phyloP scores from a whole-genome alignment of 768 basidiomycete genomes.

The Boletus barrowsii region DNA sequence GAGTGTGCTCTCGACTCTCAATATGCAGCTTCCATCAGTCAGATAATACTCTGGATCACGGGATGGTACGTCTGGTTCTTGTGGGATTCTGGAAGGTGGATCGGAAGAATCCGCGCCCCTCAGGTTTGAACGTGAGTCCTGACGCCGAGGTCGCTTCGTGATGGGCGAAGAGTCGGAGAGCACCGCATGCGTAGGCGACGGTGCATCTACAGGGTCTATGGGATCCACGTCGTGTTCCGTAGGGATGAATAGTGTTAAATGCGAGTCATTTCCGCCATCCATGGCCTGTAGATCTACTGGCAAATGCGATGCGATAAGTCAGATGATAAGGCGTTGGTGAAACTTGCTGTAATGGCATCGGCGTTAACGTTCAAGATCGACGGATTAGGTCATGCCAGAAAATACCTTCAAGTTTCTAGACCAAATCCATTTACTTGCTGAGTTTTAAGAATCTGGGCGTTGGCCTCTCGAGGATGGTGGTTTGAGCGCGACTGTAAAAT shows the following conservation, averaged over 20 bases:
- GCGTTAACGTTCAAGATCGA: too few relatives aligned
- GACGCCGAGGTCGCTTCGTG: slow-evolving; percentile 8
- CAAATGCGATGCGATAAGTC: neutral
- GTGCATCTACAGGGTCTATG: neutral
- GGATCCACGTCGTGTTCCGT: slow-evolving; percentile 15
- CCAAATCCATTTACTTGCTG: too few relatives aligned
- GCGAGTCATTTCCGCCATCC: slow-evolving; percentile 9
- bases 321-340: neutral
- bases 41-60: slow-evolving; percentile 61
- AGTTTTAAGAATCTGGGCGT: too few relatives aligned
- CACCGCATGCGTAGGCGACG: neutral
- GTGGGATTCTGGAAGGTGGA: neutral
- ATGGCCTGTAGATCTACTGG: slow-evolving; percentile 1
- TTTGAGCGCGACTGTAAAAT: too few relatives aligned
- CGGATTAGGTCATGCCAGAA: slow-evolving; percentile 1
- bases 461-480: too few relatives aligned
- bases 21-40: slow-evolving; percentile 64
- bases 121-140: slow-evolving; percentile 8
- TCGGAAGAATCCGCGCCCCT: neutral
- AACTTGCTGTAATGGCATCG: neutral
- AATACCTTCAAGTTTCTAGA: too few relatives aligned
- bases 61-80: slow-evolving; percentile 10
- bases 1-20: slow-evolving; percentile 59
- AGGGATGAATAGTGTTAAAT: slow-evolving; percentile 20
- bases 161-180: slow-evolving; percentile 5